Base-by-base conservation (phyloP, 2,329 filamentous ascomycete species). In the Coniochaeta sp. region DNA sequence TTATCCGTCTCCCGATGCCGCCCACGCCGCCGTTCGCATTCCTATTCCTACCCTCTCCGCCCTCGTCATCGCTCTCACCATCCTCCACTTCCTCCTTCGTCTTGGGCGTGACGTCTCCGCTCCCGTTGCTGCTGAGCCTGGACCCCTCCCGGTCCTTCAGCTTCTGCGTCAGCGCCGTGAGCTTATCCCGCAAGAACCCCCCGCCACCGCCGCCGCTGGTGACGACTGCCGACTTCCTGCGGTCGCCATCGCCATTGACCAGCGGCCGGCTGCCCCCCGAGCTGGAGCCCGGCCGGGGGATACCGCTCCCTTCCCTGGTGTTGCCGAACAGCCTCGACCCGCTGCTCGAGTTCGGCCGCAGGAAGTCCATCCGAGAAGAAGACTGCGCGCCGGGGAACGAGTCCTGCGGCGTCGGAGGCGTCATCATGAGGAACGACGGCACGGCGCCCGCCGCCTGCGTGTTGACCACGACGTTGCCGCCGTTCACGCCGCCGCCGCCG, bases 121-220 rank as follows among this genome's bases (percentile, higher is more conserved):
- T 30, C 22, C 69, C 14, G 66, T 65, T 10, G 65, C 66, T 10
- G 65, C 62, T 50, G 61, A 62, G 2, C 55, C 62, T 30, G n/a
- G 24, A 12, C 59, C 58, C 36, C 65, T 69, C 62, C 61, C 63
- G 61, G n/a, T 68, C 66, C 60, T 65, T 67, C 62, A 67, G 65
- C 59, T 66, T 65, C 44, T 62, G 59, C 30, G 64, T 65, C 56
- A 70, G 60, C 19, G 72, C 72, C 56, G 64, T 74, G 12, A 74
- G 47, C 62, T 72, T 77, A 28, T 75, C 74, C 32, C 69, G 68
- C 6, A 77, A 62, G 59, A 73, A 75, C 2, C 71, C 69, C 19
- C 69, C 62, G 6, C 69, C 67, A 19, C 55, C 36, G 24, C 14
- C 12, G 14, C 5, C 4, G n/a, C n/a, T n/a, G n/a, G n/a, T n/a